Percentiles rank a stretch among this genome's conserved stretches.
Evolutionary conservation across 2,329 filamentous ascomycete species (phyloP).

Genomic region (Sporothrix sp.): DNA sequence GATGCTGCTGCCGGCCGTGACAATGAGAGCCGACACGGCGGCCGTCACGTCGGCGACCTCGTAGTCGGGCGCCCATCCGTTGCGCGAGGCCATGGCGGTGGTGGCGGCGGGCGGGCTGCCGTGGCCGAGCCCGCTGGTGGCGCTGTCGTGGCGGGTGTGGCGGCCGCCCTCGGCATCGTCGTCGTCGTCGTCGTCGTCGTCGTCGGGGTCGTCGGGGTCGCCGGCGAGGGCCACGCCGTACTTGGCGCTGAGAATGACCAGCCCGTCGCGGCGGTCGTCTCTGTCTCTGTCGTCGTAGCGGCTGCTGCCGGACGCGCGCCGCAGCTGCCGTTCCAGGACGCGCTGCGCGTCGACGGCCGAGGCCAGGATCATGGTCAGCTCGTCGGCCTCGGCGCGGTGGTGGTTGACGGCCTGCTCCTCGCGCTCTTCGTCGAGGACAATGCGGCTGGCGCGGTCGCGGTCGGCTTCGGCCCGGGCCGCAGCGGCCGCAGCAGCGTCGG

Average conservation of each 20-base stretch:
- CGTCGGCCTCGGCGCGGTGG: constrained; percentile 35
- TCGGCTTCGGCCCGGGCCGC: constrained; percentile 16
- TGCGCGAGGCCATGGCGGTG: constrained; percentile 21
- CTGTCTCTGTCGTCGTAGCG: background rate
- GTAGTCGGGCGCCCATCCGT: constrained; percentile 21
- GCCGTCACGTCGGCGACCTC: constrained; percentile 42
- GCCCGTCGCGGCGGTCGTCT: constrained; percentile 21
- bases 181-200: too few species aligned
- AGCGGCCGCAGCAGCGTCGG: background rate
- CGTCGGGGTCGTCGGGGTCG: constrained; percentile 11
- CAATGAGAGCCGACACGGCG: constrained; percentile 36
- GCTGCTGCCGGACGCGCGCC: background rate
- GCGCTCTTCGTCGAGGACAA: constrained; percentile 9
- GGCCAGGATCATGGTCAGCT: constrained; percentile 34
- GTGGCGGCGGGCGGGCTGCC: constrained; percentile 19
- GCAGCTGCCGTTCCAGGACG: constrained; percentile 25
- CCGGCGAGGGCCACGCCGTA: constrained; percentile 30
- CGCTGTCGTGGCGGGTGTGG: constrained; percentile 17
- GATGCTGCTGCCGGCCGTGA: constrained; percentile 20
- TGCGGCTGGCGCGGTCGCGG: constrained; percentile 11
- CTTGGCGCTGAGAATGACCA: constrained; percentile 41
- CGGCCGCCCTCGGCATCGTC: constrained; percentile 9
- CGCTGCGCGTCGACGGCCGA: constrained; percentile 31
- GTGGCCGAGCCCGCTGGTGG: background rate
- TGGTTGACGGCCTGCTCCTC: constrained; percentile 22